phyloP scores from a whole-genome alignment of 305 asterid species.

The Plantago coronopus region DNA sequence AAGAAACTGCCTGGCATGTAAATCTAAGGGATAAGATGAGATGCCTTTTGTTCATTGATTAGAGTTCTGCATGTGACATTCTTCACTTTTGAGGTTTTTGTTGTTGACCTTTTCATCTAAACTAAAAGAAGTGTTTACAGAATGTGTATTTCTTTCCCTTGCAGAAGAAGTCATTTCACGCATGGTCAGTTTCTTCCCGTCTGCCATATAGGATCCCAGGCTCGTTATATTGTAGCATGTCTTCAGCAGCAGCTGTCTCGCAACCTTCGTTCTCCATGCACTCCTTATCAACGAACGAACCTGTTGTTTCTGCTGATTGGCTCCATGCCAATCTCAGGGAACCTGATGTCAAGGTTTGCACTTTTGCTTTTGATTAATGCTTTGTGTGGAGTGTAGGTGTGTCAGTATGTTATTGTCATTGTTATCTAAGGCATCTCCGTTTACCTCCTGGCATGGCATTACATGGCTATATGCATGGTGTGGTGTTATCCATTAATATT shows the following conservation, averaged over 20 bases:
- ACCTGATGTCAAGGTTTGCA: constrained; percentile 70
- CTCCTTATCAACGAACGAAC: constrained; percentile 49
- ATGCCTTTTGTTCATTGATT: constrained; percentile 9
- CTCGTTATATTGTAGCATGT: constrained; percentile 37
- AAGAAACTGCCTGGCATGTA: background rate
- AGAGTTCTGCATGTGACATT: constrained; percentile 13
- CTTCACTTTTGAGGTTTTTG: background rate
- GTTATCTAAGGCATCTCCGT: background rate
- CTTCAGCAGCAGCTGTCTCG: constrained; percentile 54
- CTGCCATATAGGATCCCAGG: constrained; percentile 32
- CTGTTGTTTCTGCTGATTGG: constrained; percentile 94
- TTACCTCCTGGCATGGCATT: background rate
- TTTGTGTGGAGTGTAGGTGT: background rate
- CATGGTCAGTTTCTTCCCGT: constrained; percentile 33
- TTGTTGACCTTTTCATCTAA: constrained; percentile 5
- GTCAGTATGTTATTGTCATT: background rate
- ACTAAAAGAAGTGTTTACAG: background rate
- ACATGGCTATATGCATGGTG: background rate
- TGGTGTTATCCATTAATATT: background rate
- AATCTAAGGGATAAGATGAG: background rate
- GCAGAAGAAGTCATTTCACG: constrained; percentile 55
- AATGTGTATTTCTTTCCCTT: constrained; percentile 6
- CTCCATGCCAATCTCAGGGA: constrained; percentile 73
- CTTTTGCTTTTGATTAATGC: constrained; percentile 6
- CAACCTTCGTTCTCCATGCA: constrained; percentile 51